Base-by-base conservation (phyloP, 2,329 filamentous ascomycete genomes). In the Paecilomyces niveus region DNA sequence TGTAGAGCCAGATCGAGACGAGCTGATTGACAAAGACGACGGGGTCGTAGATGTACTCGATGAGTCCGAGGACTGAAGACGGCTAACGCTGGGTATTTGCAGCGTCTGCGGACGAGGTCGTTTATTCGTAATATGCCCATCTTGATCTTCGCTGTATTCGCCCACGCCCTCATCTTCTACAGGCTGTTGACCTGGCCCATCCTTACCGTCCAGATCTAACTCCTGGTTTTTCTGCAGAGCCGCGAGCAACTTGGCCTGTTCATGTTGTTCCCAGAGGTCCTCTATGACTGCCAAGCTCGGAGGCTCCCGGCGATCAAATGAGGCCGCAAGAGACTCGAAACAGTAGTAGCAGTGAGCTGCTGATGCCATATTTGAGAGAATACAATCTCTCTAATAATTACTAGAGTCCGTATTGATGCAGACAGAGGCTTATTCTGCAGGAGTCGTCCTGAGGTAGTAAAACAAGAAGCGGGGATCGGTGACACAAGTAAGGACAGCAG, bases 341-440 rank as follows among this genome's bases (percentile, higher is more conserved):
- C 92, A 97, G 76, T 88, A 92, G 69, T 93, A 86, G 75, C 92
- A 97, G 76, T 97, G 93, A 60, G 87, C 88, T 67, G 84, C 77
- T 58, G 89, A 88, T 54, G 94, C 93, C 93, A 97, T 97, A 3
- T 54, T 64, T 29, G 21, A 57, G 50, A 39, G 18, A 6, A 45
- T n/a, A 21, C 39, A 18, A 45, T 21, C 15, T 45, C 35, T n/a
- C 39, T 39, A 39, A 52, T 21, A 52, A 29, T 24, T 2, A 52
- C 22, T 21, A 26, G 39, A 26, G 22, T 8, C 26, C 22, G 50
- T 24, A 22, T 52, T 13, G 50, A 24, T 24, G 22, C 50, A 52
- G 50, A 29, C 29, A 22, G 22, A 52, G 50, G 50, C 26, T 22
- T 52, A 52, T n/a, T 52, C 50, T 21, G 50, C 50, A 18, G 22